Base-by-base conservation (phyloP, 768 basidiomycete genomes). In the Tulasnella sp. region DNA sequence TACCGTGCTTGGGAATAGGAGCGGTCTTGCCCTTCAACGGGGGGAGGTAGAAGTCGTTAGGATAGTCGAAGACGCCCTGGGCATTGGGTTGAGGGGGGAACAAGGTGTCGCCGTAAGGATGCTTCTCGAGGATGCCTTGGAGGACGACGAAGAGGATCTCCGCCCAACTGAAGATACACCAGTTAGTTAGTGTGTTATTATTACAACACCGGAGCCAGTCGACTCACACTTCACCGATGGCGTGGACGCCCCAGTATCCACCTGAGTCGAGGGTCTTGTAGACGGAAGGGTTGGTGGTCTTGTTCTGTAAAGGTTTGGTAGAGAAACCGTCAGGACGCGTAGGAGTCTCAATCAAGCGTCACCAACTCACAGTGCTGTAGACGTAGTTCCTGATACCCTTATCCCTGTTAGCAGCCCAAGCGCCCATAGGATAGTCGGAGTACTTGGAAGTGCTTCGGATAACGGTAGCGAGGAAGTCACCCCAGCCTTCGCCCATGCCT, bases 401-500 rank as follows among this genome's bases (percentile, higher is more conserved):
- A 0, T 81, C 87, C 42, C 87, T 86, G 86, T 97, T 97, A 18
- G 95, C 91, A 74, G 97, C 97, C 97, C 97, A 99, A 10, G 94
- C 89, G 73, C 97, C 97, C 97, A 99, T 98, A 1, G 92, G 86
- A 82, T 91, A 96, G 84, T 96, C 93, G 3, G 89, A 88, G 86
- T 96, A 94, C 75, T 86, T 85, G 83, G 88, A 88, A 73, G 88
- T 93, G 86, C 93, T 93, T 73, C 96, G 91, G 83, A 96, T 93
- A 0, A 90, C 90, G 0, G 96, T 98, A 7, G 96, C 97, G 74
- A 98, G 86, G 87, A 92, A 96, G 82, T 96, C 94, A 81, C 96
- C 96, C 96, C 96, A 98, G 19, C 96, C 96, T 86, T 98, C 96
- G 82, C 97, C 97, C 97, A 98, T 98, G 36, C 96, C 97, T 52